Conservation (phyloP, 257 asterid genomes). For the Lithospermum erythrorhizon region DNA sequence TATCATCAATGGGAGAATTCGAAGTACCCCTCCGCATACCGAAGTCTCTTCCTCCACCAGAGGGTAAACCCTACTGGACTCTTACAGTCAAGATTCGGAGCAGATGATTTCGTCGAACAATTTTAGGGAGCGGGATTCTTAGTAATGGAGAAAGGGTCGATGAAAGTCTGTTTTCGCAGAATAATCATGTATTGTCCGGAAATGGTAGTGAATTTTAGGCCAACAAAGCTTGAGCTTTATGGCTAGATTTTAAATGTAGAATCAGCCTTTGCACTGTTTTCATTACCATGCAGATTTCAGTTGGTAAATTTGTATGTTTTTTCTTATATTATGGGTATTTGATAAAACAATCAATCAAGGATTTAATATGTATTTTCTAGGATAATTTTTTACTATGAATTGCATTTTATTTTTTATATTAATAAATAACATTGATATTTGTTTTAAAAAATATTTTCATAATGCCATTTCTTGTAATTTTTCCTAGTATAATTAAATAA, state of each 20-base stretch:
- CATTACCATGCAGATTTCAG: background rate
- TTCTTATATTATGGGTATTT: background rate
- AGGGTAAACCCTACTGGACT: slow-evolving; percentile 49
- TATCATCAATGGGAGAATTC: slow-evolving; percentile 58
- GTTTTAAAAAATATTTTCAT: too few relatives aligned
- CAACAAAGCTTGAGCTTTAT: background rate
- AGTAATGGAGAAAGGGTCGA: background rate
- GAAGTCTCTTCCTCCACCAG: slow-evolving; percentile 63
- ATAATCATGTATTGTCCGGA: background rate
- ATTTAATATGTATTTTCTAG: too few relatives aligned
- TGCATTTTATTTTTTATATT: too few relatives aligned
- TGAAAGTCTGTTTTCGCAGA: background rate
- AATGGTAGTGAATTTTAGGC: background rate
- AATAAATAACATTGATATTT: too few relatives aligned
- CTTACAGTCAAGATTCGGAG: slow-evolving; percentile 43
- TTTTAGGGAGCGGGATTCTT: background rate
- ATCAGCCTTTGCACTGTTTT: background rate
- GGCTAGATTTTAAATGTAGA: background rate
- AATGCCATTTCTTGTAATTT: too few relatives aligned
- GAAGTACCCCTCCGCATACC: slow-evolving; percentile 78
- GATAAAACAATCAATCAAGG: background rate
- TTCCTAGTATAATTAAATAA: too few relatives aligned
- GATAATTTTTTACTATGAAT: too few relatives aligned
- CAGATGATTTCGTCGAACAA: slow-evolving; percentile 8
- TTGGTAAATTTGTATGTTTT: too few relatives aligned